Percentiles rank a stretch among this genome's conserved stretches.
Conservation (phyloP, 208 protist genomes). For the Trypanosoma avium region DNA sequence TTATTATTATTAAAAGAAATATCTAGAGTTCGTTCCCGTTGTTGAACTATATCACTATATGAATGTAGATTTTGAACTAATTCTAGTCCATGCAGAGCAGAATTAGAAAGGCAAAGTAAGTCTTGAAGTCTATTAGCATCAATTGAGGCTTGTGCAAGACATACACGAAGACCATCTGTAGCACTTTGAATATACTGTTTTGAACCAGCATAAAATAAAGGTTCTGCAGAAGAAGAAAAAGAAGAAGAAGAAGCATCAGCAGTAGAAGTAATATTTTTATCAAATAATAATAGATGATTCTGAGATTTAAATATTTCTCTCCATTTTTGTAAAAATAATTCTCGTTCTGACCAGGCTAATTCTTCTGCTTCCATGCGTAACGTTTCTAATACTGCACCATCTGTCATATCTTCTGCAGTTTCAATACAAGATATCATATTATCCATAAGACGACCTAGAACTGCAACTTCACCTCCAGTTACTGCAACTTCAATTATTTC, state of each 20-base stretch:
- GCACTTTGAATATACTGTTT: background rate
- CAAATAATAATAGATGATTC: background rate
- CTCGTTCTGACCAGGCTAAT: conserved; percentile 19
- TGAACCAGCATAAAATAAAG: conserved; percentile 22
- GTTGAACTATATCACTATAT: conserved; percentile 3
- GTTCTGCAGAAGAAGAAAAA: background rate
- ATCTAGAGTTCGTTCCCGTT: background rate
- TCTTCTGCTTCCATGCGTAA: conserved; percentile 22
- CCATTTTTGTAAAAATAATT: conserved; percentile 24
- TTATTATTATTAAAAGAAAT: background rate
- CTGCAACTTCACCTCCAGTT: conserved; percentile 5
- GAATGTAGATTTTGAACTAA: conserved; percentile 15
- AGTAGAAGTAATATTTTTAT: background rate
- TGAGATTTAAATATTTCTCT: conserved; percentile 12
- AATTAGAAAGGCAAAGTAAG: conserved; percentile 26
- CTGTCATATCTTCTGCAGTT: conserved; percentile 22
- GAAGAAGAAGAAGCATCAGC: background rate
- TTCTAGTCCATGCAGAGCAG: conserved; percentile 28
- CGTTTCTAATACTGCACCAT: conserved; percentile 24
- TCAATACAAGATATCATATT: conserved; percentile 34
- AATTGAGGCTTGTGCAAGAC: conserved; percentile 26
- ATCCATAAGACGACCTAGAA: conserved; percentile 13
- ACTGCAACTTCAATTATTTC: conserved; percentile 31
- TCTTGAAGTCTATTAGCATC: conserved; percentile 20
- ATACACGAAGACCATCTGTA: conserved; percentile 29